Evolutionary conservation across 768 basidiomycete genomes (phyloP).

Genomic region (Mycena vitilis): DNA sequence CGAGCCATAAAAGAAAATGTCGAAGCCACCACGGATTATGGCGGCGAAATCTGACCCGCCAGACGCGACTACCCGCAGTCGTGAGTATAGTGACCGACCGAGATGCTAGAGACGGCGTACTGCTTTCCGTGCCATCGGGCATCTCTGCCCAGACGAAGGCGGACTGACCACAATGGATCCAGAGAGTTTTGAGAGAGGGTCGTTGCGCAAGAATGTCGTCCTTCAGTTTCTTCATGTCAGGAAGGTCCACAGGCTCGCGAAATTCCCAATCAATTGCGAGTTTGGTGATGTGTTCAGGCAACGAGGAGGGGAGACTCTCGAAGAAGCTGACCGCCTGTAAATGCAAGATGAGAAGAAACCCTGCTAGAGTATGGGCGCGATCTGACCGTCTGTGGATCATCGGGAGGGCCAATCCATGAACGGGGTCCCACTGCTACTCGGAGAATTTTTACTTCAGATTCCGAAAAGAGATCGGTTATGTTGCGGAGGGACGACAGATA

Average conservation of each 20-base stretch:
- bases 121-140: constrained; percentile 9
- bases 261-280: constrained; percentile 5
- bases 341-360: neutral
- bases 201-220: neutral
- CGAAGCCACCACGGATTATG: neutral
- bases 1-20: neutral
- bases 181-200: constrained; percentile 16
- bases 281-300: constrained; percentile 10
- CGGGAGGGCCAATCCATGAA: neutral
- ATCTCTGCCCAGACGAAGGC: constrained; percentile 2
- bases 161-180: constrained; percentile 1
- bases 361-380: neutral
- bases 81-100: neutral
- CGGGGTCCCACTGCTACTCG: neutral
- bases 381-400: neutral
- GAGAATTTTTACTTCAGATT: neutral
- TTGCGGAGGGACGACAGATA: constrained; percentile 1
- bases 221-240: neutral
- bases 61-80: neutral
- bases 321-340: neutral
- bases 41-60: constrained; percentile 1
- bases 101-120: constrained; percentile 2
- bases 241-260: neutral
- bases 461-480: neutral
- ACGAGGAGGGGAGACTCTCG: neutral